These are phyloP conservation scores for Azolla pinnata DNA, from an alignment of 75 land plant genomes.

Conservation along the genomic window DNA sequence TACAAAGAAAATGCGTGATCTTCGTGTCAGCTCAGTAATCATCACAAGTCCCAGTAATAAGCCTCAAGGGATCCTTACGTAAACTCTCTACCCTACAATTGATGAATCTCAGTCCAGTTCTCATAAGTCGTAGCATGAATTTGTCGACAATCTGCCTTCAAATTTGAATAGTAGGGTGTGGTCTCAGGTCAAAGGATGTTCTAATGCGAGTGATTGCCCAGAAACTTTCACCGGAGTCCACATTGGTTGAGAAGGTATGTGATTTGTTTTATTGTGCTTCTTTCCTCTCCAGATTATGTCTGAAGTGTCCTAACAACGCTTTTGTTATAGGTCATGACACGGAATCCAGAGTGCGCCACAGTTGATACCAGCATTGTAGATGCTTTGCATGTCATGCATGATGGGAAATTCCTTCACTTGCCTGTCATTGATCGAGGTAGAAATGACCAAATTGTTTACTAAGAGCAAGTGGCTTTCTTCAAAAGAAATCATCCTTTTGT, in stretches of 20 bases:
- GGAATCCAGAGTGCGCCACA: constrained; percentile 80
- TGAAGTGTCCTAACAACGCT: too few species aligned
- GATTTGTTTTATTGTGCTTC: background rate
- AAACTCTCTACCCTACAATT: constrained; percentile 7
- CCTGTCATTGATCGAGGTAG: constrained; percentile 81
- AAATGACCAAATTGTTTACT: background rate
- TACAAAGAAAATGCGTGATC: constrained; percentile 77
- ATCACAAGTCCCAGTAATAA: constrained; percentile 54
- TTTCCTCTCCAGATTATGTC: too few species aligned
- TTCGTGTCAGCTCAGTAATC: constrained; percentile 65
- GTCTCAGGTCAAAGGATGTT: constrained; percentile 77
- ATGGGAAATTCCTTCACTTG: constrained; percentile 85
- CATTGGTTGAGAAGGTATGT: constrained; percentile 77
- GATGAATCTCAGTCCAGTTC: too few species aligned
- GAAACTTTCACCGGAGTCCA: constrained; percentile 72
- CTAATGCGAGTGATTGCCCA: constrained; percentile 86
- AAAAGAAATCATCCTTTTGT: background rate
- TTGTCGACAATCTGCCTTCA: too few species aligned
- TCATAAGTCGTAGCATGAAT: too few species aligned
- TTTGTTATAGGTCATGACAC: constrained; percentile 68
- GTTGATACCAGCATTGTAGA: constrained; percentile 74
- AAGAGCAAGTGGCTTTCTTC: background rate
- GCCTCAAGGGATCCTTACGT: constrained; percentile 92
- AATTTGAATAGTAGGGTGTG: too few species aligned
- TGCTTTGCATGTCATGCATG: constrained; percentile 89